phyloP scores from a whole-genome alignment of 306 rosid genomes.

The Trichosanthes cucumerina region DNA sequence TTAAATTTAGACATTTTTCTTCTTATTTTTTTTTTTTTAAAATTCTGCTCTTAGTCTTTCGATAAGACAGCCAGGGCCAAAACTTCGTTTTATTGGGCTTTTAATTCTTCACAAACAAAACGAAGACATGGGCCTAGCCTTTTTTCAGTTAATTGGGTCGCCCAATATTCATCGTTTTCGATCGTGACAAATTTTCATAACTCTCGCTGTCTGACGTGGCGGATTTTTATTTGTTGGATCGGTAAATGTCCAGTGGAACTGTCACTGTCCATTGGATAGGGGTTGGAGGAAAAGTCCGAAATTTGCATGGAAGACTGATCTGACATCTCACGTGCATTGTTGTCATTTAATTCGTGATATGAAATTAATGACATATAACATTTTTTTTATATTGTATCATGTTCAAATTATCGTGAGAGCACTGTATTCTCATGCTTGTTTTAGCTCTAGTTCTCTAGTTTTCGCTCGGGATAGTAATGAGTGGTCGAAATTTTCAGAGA shows the following conservation, averaged over 20 bases:
- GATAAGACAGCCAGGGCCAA: background rate
- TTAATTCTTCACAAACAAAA: background rate
- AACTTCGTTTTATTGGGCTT: background rate
- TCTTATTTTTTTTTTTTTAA: background rate
- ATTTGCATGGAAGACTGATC: too few relatives aligned
- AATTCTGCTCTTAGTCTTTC: background rate
- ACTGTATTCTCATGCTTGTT: too few relatives aligned
- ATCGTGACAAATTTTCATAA: background rate
- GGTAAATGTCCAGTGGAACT: background rate
- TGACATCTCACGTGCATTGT: too few relatives aligned
- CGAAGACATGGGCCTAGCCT: background rate
- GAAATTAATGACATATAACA: too few relatives aligned
- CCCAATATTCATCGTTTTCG: conserved; percentile 1
- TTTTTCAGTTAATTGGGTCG: background rate
- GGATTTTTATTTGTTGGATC: background rate
- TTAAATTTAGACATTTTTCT: too few relatives aligned
- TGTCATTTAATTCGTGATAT: too few relatives aligned
- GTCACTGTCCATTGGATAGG: background rate
- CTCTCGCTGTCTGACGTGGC: background rate
- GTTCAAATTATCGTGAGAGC: too few relatives aligned
- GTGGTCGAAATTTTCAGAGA: too few relatives aligned
- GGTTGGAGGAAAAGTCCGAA: too few relatives aligned
- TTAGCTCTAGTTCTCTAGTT: too few relatives aligned
- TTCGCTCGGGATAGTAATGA: too few relatives aligned
- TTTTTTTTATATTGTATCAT: too few relatives aligned